Evolutionary conservation across 805 yeast genomes (phyloP), one percentile per base, ranked within the genome.

Genomic region (Hanseniaspora hatyaiensis): DNA sequence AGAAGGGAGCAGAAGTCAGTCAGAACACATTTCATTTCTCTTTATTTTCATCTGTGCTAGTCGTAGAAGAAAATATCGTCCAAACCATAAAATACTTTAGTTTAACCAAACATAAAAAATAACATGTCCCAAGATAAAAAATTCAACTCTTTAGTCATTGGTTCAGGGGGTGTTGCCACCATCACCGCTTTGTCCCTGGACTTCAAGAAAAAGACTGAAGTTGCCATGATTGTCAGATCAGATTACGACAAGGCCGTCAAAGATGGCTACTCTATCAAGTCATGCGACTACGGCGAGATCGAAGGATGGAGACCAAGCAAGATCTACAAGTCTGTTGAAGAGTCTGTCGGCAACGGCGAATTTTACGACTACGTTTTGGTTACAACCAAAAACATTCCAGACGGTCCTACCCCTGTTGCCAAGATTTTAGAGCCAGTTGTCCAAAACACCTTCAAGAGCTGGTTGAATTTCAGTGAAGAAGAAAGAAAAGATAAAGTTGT

Each of bases 81-180:
- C n/a, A n/a, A n/a, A n/a, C n/a, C n/a, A n/a, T n/a, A n/a, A n/a
- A n/a, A n/a, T n/a, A n/a, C n/a, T n/a, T n/a, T n/a, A n/a, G n/a
- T n/a, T n/a, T n/a, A n/a, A n/a, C n/a, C n/a, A 26, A 42, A 28
- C 11, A 9, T 24, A 2, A 15, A 41, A 15, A 16, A 26, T 18
- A 11, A 13, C 22, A 19, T 29, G 24, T n/a, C 38, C 16, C 26
- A 28, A 34, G 24, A 44, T 26, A 46, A 34, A 29, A 32, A 31
- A 38, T 42, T 42, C 2, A 60, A 69, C 40, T 73, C 78, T 4
- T 65, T 81, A 19, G 61, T 82, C 8, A 68, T 83, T 22, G 94
- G 94, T 2, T 67, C 82, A 44, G 94, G 94, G 15, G 94, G 89
- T 34, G 88, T 83, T 11, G 94, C 94, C 24, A 67, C 81, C 32